Base-by-base conservation (phyloP, 257 asterid genomes). In the Forsythia suspensa region DNA sequence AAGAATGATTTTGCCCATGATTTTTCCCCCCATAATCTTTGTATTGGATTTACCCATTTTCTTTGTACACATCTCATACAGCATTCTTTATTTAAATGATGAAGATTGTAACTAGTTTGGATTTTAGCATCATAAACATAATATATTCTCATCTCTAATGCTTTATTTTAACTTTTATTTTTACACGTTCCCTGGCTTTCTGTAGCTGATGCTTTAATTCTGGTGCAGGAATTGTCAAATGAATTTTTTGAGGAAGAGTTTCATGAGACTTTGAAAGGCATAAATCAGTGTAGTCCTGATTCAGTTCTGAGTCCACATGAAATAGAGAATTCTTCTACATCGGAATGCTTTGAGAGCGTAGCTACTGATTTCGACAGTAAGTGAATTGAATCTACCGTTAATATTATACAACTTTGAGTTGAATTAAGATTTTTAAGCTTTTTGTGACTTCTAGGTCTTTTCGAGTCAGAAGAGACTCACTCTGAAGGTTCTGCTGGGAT, bases 401-500 rank as follows among this genome's bases (percentile, higher is more conserved):
- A 13, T 67, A 13, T 70, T 36, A 21, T 3, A 77, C 68, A 51
- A 52, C 77, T 71, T 77, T n/a, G 5, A 38, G 75, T 69, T 42
- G 78, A n/a, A 80, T 51, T 77, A 51, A 72, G 34, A 16, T 37
- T 73, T 15, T 73, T 15, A 36, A 78, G 75, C 82, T 48, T 70
- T 63, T 71, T 87, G 51, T 51, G 21, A 80, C 57, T 86, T 80
- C 8, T 74, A 93, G 97, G 89, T 66, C 88, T 83, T 71, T 77
- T 83, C 2, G 86, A 85, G 68, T 80, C 85, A 0, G 95, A 86
- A 76, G 95, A 88, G 24, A 75, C 86, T 63, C 82, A 72, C 73
- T 88, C 96, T 8, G 93, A 86, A 81, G 95, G 84, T 77, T 90
- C 96, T 38, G 88, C 96, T 38, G 88, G 44, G 74, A 85, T 92